Percentiles rank a stretch among this genome's conserved stretches.
These are phyloP conservation scores for Graphium sp. DNA, from an alignment of 2,329 filamentous ascomycete genomes.

Conservation along the genomic window DNA sequence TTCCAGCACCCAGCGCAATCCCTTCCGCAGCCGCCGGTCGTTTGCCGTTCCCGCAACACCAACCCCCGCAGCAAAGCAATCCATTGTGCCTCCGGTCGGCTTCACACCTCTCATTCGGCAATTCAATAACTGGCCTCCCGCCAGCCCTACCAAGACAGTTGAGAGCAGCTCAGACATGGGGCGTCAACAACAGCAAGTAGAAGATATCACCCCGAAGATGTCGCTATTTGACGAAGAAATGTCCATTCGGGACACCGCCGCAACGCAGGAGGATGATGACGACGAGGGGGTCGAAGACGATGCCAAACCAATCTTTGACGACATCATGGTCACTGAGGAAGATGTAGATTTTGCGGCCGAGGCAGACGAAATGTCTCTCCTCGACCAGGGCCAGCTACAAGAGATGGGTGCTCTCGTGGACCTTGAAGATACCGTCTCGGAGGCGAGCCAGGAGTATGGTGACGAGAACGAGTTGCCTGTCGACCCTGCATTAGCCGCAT, in stretches of 20 bases:
- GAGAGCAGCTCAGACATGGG: not conserved
- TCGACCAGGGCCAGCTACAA: slow-evolving; percentile 24
- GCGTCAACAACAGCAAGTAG: not conserved
- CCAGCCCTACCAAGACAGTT: slow-evolving; percentile 27
- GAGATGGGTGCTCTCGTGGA: slow-evolving; percentile 12
- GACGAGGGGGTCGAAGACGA: slow-evolving; percentile 18
- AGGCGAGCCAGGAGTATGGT: slow-evolving; percentile 48
- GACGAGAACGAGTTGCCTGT: slow-evolving; percentile 47
- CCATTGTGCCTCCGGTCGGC: slow-evolving; percentile 21
- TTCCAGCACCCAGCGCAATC: slow-evolving; percentile 11
- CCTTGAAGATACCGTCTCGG: slow-evolving; percentile 32
- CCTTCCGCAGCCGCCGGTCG: slow-evolving; percentile 10
- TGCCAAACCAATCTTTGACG: slow-evolving; percentile 22
- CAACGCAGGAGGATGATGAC: slow-evolving; percentile 13
- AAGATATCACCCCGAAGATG: slow-evolving; percentile 13
- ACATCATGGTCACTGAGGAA: slow-evolving; percentile 31
- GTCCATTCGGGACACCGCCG: slow-evolving; percentile 16
- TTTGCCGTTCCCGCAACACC: slow-evolving; percentile 15
- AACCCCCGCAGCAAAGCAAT: slow-evolving; percentile 23
- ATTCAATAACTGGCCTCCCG: slow-evolving; percentile 44
- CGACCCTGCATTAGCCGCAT: slow-evolving; percentile 24
- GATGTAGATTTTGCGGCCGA: slow-evolving; percentile 40
- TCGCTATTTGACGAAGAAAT: slow-evolving; percentile 40
- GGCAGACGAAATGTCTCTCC: slow-evolving; percentile 41
- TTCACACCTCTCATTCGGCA: slow-evolving; percentile 49